Percentiles rank a stretch among this genome's conserved stretches.
These are phyloP conservation scores for Coemansia aciculifera DNA, from an alignment of 192 early-diverging fungal species.

Conservation along the genomic window DNA sequence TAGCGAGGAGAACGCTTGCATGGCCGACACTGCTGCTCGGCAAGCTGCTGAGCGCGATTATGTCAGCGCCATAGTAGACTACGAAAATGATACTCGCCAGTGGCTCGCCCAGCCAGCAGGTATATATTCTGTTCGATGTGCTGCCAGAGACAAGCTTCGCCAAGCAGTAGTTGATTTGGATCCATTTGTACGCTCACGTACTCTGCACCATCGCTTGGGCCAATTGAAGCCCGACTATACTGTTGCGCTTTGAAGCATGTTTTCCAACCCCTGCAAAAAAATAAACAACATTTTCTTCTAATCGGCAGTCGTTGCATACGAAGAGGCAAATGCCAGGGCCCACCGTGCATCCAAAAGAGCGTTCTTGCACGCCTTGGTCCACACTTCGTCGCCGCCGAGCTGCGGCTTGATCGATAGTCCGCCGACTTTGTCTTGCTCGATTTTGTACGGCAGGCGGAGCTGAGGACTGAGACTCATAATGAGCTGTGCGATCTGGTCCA, in stretches of 20 bases:
- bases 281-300: neutral
- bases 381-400: constrained; percentile 88
- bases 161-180: constrained; percentile 49
- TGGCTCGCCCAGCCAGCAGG: constrained; percentile 44
- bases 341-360: constrained; percentile 89
- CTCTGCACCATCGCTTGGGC: constrained; percentile 52
- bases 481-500: constrained; percentile 85
- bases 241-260: constrained; percentile 5
- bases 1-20: constrained; percentile 50
- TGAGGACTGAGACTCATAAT: constrained; percentile 71
- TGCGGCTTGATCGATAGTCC: constrained; percentile 79
- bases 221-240: constrained; percentile 20
- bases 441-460: constrained; percentile 84
- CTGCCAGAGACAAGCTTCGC: constrained; percentile 41
- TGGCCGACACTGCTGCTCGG: constrained; percentile 55
- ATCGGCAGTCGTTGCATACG: constrained; percentile 14
- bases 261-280: neutral
- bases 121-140: constrained; percentile 1
- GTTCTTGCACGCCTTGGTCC: constrained; percentile 90
- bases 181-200: constrained; percentile 56
- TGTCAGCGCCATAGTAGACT: constrained; percentile 31
- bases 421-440: constrained; percentile 87
- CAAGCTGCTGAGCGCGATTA: constrained; percentile 34
- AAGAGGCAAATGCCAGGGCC: constrained; percentile 74
- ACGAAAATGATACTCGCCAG: constrained; percentile 51